phyloP scores from a whole-genome alignment of 2,329 filamentous ascomycete genomes.

The Salinomyces thailandicus region DNA sequence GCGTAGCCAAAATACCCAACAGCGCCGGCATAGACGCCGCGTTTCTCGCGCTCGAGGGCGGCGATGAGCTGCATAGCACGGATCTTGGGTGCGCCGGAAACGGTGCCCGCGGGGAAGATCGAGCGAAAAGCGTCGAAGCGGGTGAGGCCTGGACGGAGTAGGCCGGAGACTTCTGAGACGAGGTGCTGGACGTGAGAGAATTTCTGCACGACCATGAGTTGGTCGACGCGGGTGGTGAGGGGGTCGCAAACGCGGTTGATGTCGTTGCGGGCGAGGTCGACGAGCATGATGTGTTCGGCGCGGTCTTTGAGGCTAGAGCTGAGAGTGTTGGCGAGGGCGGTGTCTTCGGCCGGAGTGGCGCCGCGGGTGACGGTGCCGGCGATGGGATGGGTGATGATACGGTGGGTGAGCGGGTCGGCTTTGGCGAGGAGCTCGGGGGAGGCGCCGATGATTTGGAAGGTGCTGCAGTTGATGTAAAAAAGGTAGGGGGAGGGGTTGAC shows the following conservation, averaged over 20 bases:
- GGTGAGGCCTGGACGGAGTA: constrained; percentile 72
- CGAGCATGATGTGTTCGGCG: constrained; percentile 94
- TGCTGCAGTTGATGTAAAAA: constrained; percentile 85
- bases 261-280: constrained; percentile 91
- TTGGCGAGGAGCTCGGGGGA: constrained; percentile 93
- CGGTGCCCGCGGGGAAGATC: constrained; percentile 94
- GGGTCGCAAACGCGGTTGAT: constrained; percentile 94
- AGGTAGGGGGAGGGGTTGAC: constrained; percentile 96
- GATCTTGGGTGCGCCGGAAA: constrained; percentile 91
- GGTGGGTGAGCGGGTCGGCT: constrained; percentile 56
- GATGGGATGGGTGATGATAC: constrained; percentile 93
- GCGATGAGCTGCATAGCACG: constrained; percentile 95
- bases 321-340: constrained; percentile 64
- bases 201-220: constrained; percentile 84
- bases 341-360: constrained; percentile 69
- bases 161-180: constrained; percentile 86
- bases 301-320: constrained; percentile 78
- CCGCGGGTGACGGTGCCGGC: constrained; percentile 90
- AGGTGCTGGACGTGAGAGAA: constrained; percentile 98
- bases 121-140: constrained; percentile 88
- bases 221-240: constrained; percentile 77
- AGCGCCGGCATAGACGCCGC: constrained; percentile 88
- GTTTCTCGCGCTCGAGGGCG: constrained; percentile 86
- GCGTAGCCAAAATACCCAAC: constrained; percentile 95
- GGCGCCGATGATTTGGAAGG: constrained; percentile 91